These are phyloP conservation scores for Sextonia rubra DNA, from an alignment of 164 flowering plant genomes.

Conservation along the genomic window DNA sequence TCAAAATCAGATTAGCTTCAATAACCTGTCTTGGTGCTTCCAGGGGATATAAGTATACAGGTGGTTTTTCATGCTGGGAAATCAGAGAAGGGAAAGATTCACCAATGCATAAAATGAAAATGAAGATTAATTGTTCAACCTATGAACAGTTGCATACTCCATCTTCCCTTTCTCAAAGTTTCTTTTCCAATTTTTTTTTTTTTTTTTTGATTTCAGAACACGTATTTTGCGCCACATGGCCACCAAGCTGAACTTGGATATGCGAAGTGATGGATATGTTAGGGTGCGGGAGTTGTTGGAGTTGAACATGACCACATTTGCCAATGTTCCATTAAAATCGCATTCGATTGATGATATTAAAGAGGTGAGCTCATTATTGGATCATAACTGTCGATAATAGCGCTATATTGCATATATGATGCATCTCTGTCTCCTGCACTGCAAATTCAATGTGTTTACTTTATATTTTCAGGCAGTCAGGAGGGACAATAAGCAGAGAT, in stretches of 20 bases:
- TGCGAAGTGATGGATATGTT: conserved; percentile 84
- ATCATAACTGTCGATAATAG: not conserved
- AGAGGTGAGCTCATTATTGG: conserved; percentile 46
- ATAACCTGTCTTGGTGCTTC: too few species aligned
- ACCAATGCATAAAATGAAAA: too few species aligned
- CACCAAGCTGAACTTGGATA: conserved; percentile 60
- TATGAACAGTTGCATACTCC: too few species aligned
- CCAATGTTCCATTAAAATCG: conserved; percentile 55
- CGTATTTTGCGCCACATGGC: conserved; percentile 89
- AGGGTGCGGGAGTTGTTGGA: conserved; percentile 64
- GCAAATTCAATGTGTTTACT: not conserved
- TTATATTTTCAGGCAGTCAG: conserved; percentile 58
- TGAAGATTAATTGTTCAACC: too few species aligned
- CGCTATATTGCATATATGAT: not conserved
- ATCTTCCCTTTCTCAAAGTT: not conserved
- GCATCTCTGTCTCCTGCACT: not conserved
- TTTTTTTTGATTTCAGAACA: conserved; percentile 44
- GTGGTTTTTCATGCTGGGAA: too few species aligned
- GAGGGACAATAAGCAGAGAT: conserved; percentile 81
- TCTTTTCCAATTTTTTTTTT: too few species aligned
- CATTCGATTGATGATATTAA: conserved; percentile 71
- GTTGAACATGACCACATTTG: conserved; percentile 69
- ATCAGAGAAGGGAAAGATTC: too few species aligned
- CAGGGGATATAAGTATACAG: too few species aligned
- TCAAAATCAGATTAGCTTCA: too few species aligned